Evolutionary conservation across 164 flowering plant species (phyloP).

Genomic region (Euptelea pleiosperma): DNA sequence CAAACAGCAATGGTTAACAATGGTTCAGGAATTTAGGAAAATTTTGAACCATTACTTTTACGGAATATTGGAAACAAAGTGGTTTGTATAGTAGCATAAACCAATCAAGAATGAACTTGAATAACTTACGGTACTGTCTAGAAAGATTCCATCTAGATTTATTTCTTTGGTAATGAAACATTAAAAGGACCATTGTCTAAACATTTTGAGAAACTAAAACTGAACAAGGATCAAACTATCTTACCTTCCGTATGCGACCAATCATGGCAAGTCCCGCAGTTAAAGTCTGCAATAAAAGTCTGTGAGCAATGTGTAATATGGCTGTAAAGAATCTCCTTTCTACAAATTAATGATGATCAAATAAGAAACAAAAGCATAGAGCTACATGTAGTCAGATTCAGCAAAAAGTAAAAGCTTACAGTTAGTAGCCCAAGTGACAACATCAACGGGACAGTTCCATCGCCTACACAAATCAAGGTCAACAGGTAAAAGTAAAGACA

Average conservation of each 20-base stretch:
- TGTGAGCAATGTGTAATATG: slow-evolving; percentile 3
- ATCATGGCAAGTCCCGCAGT: slow-evolving; percentile 92
- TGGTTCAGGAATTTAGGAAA: neutral
- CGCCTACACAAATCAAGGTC: slow-evolving; percentile 50
- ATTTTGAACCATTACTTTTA: neutral
- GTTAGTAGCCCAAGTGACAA: slow-evolving; percentile 89
- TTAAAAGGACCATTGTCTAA: neutral
- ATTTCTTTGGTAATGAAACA: neutral
- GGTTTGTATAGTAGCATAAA: too few relatives aligned
- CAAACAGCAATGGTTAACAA: neutral
- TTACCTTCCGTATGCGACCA: slow-evolving; percentile 91
- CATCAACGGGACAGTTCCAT: slow-evolving; percentile 74
- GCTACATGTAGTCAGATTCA: neutral
- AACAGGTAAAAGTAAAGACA: slow-evolving; percentile 2
- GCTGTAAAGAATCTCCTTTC: slow-evolving; percentile 1
- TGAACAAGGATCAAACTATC: slow-evolving; percentile 5
- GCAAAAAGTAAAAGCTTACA: slow-evolving; percentile 36
- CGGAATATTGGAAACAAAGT: neutral
- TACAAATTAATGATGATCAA: neutral
- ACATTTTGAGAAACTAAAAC: neutral
- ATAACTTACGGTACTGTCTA: neutral
- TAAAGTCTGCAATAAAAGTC: slow-evolving; percentile 57
- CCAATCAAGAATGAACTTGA: neutral
- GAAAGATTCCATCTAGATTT: neutral
- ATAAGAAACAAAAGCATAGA: neutral